These are phyloP conservation scores for Ustilago cynodontis DNA, from an alignment of 1,284 basidiomycete species.

Conservation along the genomic window DNA sequence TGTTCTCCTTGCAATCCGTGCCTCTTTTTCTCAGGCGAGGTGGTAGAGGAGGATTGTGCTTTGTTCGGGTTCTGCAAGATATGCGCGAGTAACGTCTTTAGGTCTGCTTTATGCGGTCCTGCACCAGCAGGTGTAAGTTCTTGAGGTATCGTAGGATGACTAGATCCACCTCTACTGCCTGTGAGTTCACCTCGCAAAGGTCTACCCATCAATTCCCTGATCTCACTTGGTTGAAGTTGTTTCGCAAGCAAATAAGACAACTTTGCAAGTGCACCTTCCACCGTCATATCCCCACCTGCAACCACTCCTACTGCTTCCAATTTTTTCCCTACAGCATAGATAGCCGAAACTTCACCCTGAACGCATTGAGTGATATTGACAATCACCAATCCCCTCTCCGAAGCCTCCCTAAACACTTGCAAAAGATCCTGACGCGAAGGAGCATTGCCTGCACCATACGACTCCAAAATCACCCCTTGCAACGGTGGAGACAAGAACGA, in stretches of 20 bases:
- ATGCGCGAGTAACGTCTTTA: conserved; percentile 46
- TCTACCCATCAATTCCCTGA: conserved; percentile 81
- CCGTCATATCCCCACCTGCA: conserved; percentile 82
- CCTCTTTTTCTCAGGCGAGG: background rate
- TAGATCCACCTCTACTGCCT: conserved; percentile 23
- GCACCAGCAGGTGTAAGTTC: conserved; percentile 35
- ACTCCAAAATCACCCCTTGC: conserved; percentile 80
- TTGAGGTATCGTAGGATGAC: conserved; percentile 14
- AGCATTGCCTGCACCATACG: conserved; percentile 83
- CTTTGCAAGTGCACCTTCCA: conserved; percentile 91
- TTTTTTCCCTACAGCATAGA: conserved; percentile 83
- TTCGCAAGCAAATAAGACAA: conserved; percentile 89
- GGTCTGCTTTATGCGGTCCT: conserved; percentile 38
- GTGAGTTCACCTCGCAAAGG: conserved; percentile 90
- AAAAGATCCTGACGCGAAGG: conserved; percentile 70
- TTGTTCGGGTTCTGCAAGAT: conserved; percentile 45
- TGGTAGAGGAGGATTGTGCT: conserved; percentile 9
- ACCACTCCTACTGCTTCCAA: conserved; percentile 72
- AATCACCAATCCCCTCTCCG: conserved; percentile 83
- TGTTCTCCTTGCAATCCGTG: background rate
- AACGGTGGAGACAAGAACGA: conserved; percentile 63
- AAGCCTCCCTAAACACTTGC: conserved; percentile 80
- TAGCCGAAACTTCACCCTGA: conserved; percentile 72
- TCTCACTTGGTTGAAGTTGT: conserved; percentile 78
- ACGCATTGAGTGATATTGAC: conserved; percentile 91